Conservation (phyloP, 139 green algal genomes). For the Ulvella scutata region DNA sequence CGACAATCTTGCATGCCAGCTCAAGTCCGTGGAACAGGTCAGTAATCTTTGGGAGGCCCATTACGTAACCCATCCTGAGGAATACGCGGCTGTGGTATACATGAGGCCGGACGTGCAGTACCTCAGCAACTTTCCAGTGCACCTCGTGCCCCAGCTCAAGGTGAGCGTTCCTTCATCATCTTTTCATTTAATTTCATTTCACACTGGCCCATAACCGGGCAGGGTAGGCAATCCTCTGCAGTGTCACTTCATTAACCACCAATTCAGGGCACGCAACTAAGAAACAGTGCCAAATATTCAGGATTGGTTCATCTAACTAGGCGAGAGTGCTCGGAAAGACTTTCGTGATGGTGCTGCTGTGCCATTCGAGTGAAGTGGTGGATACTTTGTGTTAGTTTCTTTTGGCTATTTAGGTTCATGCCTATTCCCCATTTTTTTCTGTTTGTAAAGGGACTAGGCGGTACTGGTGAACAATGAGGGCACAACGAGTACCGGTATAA, state of each 20-base stretch:
- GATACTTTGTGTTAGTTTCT: no score
- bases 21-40: slow-evolving; percentile 1
- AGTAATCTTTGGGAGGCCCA: neutral
- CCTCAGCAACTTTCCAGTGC: neutral
- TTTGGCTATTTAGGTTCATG: neutral
- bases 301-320: neutral
- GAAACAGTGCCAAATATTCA: neutral
- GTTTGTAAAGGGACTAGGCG: neutral
- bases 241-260: neutral
- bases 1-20: neutral
- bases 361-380: no score
- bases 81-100: neutral
- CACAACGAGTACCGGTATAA: neutral
- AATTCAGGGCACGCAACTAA: neutral
- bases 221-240: neutral
- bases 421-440: neutral
- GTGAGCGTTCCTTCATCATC: neutral
- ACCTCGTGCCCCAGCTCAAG: neutral
- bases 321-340: neutral
- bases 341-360: neutral
- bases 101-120: slow-evolving; percentile 1
- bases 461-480: neutral
- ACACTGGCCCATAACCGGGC: neutral
- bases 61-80: neutral
- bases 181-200: neutral